These are phyloP conservation scores for Anthoceros angustus DNA, from an alignment of 225 moss, liverwort and hornwort species.

Conservation along the genomic window DNA sequence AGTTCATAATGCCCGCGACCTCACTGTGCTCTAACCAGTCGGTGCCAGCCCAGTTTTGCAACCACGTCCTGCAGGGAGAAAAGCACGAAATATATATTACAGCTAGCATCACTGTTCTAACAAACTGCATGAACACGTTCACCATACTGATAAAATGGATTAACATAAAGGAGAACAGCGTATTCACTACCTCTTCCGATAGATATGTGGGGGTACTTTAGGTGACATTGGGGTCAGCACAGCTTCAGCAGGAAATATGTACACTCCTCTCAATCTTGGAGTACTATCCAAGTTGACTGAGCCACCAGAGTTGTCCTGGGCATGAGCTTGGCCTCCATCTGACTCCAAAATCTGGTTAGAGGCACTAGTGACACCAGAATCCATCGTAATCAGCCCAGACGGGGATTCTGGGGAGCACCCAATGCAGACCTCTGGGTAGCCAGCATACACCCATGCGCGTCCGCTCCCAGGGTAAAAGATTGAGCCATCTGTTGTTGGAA, in stretches of 20 bases:
- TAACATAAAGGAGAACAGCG: not conserved
- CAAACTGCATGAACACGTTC: not conserved
- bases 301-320: constrained; percentile 17
- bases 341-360: not conserved
- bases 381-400: not conserved
- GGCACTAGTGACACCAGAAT: not conserved
- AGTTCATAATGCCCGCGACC: constrained; percentile 13
- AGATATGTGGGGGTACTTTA: constrained; percentile 50
- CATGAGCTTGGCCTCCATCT: not conserved
- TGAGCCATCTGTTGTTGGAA: constrained; percentile 33
- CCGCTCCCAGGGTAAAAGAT: constrained; percentile 5
- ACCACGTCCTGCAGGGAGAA: constrained; percentile 50
- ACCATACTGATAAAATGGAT: not conserved
- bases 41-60: constrained; percentile 93
- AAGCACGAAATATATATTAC: not conserved
- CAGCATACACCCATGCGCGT: constrained; percentile 42
- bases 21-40: constrained; percentile 79
- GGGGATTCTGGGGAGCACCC: not conserved
- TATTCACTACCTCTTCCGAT: constrained; percentile 47
- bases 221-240: constrained; percentile 82
- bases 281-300: constrained; percentile 10
- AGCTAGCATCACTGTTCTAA: not conserved
- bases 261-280: constrained; percentile 28
- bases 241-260: constrained; percentile 86
- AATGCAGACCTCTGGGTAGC: constrained; percentile 53